Evolutionary conservation across 2,329 filamentous ascomycete species (phyloP), one percentile per base, ranked within the genome.

Genomic region (Monosporascus ibericus): DNA sequence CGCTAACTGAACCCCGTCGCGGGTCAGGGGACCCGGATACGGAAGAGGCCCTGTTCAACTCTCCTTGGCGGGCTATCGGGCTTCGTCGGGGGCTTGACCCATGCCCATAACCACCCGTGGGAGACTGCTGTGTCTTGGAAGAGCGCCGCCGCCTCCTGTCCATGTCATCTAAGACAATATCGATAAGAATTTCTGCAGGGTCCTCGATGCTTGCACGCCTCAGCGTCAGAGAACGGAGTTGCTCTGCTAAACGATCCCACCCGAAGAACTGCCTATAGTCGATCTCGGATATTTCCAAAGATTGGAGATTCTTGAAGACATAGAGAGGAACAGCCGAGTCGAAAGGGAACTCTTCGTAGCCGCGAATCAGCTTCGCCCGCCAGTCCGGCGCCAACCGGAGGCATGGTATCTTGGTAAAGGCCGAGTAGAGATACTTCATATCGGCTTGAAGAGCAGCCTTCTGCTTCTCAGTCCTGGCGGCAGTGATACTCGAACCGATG

Each of bases 261-360:
- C 94, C 94, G 71, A 91, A 96, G 72, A 97, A 96, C 63, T 96
- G 92, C 56, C 94, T 85, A 67, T 96, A 96, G 70, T 99, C 94
- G 66, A 97, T 87, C 72, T 95, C 92, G 72, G 87, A 92, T 50
- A 99, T 89, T 70, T 99, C 94, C 58, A 99, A 78, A 22, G 90
- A 88, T 71, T 92, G 92, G 50, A 97, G 76, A 62, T 97, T 99
- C 74, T 99, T 97, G 81, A 99, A 97, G 8, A 89, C 88, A 69
- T 95, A 87, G n/a, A 99, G 78, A 20, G 94, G 94, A 30, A 99
- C 94, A 20, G 94, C 94, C 24, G 90, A 96, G 70, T 99, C 94
- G 70, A 97, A 96, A 3, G 94, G 94, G 61, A 97, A 99, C 70
- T 96, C 92, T 70, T 99, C 94, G 67, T 94, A 97, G 27, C 92